phyloP scores from a whole-genome alignment of 2,329 filamentous ascomycete genomes.

The Xylariaceae sp. region DNA sequence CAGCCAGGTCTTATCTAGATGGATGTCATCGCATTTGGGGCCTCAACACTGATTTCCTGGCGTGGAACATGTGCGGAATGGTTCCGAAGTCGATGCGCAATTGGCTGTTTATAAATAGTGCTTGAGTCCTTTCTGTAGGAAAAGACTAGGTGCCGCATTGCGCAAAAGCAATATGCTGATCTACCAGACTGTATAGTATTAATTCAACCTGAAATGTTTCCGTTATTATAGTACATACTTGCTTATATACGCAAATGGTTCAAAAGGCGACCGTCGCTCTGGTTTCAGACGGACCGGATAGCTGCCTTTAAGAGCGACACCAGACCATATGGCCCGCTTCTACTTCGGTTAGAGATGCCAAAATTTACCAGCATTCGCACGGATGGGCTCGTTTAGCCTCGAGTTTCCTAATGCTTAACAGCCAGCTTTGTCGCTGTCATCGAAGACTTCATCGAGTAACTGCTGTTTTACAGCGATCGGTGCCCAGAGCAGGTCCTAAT shows the following conservation, averaged over 20 bases:
- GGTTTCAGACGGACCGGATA: constrained; percentile 31
- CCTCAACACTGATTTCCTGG: too few relatives aligned
- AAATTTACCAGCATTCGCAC: constrained; percentile 26
- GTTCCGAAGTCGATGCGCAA: too few relatives aligned
- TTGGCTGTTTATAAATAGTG: too few relatives aligned
- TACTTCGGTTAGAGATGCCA: constrained; percentile 10
- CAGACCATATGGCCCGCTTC: constrained; percentile 17
- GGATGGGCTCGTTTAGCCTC: constrained; percentile 18
- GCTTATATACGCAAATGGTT: constrained; percentile 32
- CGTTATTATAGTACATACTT: constrained; percentile 28
- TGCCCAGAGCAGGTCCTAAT: constrained; percentile 29
- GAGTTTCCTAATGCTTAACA: constrained; percentile 22
- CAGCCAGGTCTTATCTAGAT: too few relatives aligned
- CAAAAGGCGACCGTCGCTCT: constrained; percentile 30
- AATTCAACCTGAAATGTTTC: constrained; percentile 25
- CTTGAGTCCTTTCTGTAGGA: too few relatives aligned
- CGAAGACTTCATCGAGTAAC: constrained; percentile 27
- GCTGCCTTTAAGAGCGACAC: constrained; percentile 26
- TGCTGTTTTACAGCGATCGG: constrained; percentile 24
- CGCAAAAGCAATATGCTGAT: not conserved
- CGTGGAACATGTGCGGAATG: too few relatives aligned
- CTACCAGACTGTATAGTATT: not conserved
- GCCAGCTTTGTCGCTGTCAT: constrained; percentile 22
- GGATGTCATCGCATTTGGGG: too few relatives aligned
- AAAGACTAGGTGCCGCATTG: not conserved